Conservation (phyloP, 1,284 basidiomycete genomes). For the Coriolopsis trogii region DNA sequence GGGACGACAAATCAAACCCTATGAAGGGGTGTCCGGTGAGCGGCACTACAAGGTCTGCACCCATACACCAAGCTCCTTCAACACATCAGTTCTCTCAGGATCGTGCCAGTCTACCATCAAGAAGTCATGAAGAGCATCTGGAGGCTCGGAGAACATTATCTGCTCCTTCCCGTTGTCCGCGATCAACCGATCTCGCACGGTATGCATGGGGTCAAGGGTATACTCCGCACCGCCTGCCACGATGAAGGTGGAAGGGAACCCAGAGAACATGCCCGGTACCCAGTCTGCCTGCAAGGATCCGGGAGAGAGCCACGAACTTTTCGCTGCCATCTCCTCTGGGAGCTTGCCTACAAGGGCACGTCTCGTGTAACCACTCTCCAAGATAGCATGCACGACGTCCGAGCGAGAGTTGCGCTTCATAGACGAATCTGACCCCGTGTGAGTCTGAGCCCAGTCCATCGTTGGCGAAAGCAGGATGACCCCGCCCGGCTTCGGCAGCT, state of each 20-base stretch:
- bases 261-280: constrained; percentile 43
- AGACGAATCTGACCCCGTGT: constrained; percentile 38
- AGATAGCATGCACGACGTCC: constrained; percentile 41
- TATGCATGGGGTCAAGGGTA: constrained; percentile 49
- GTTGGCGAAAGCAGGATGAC: constrained; percentile 58
- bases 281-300: constrained; percentile 44
- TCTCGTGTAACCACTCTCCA: constrained; percentile 34
- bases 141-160: constrained; percentile 50
- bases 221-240: constrained; percentile 56
- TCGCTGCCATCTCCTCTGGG: constrained; percentile 40
- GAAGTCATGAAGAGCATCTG: constrained; percentile 58
- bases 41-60: no score
- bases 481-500: constrained; percentile 39
- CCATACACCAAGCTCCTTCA: constrained; percentile 43
- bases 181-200: constrained; percentile 28
- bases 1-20: no score
- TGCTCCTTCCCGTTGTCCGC: constrained; percentile 50
- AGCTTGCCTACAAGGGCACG: constrained; percentile 47
- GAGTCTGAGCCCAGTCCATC: constrained; percentile 50
- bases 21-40: no score
- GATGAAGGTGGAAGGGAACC: constrained; percentile 60
- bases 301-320: constrained; percentile 59
- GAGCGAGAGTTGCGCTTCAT: constrained; percentile 34
- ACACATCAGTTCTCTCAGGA: constrained; percentile 53
- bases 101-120: constrained; percentile 52